phyloP scores from a whole-genome alignment of 176 grass and related monocot species.

The Sorghum bicolor region DNA sequence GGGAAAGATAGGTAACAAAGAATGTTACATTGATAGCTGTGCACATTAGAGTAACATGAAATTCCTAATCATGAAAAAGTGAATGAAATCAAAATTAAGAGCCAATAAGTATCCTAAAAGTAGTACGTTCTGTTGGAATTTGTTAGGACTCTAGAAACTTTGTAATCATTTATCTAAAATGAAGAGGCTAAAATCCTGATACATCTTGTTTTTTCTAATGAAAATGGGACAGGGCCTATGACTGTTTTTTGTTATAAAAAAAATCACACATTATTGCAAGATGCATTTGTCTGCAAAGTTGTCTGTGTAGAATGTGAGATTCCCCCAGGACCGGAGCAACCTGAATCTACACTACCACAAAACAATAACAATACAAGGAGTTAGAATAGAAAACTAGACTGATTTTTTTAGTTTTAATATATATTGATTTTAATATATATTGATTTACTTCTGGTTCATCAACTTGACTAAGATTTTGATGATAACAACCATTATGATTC shows the following conservation, averaged over 20 bases:
- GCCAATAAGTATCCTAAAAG: neutral
- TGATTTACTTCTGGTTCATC: neutral
- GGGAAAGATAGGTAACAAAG: conserved; percentile 16
- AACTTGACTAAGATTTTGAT: neutral
- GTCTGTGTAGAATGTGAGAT: neutral
- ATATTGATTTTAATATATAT: neutral
- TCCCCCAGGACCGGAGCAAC: neutral
- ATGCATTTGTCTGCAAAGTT: neutral
- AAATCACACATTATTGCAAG: neutral
- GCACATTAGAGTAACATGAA: conserved; percentile 13
- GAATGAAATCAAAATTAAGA: neutral
- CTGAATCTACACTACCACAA: neutral
- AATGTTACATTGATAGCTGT: conserved; percentile 10
- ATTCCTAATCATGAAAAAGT: neutral
- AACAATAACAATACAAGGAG: neutral
- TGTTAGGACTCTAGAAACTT: neutral
- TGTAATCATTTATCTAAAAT: neutral
- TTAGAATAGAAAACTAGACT: neutral
- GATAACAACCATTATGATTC: neutral
- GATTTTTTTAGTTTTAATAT: conserved; percentile 2
- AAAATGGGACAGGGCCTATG: neutral
- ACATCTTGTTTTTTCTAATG: neutral
- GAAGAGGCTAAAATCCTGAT: neutral
- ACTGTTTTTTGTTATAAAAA: neutral
- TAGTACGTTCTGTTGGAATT: neutral